Percentiles rank a stretch among this genome's conserved stretches.
These are phyloP conservation scores for Coelastrella sp. DNA, from an alignment of 139 green algal species.

Conservation along the genomic window DNA sequence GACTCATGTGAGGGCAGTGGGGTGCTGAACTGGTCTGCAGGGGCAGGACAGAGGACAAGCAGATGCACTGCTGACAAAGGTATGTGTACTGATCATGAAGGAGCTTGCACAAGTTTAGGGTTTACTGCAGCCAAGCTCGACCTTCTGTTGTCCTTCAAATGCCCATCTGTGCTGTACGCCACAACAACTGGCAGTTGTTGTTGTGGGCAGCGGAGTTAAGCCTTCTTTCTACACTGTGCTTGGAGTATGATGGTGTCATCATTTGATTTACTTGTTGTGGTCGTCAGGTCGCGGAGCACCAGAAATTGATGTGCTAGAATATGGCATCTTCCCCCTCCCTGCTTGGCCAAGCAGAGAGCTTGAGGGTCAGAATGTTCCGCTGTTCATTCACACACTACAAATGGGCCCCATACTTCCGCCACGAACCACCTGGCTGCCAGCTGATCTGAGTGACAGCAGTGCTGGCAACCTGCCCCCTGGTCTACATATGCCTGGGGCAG, in stretches of 20 bases:
- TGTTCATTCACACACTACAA: conserved; percentile 60
- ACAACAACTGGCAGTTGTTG: no score
- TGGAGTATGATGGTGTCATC: no score
- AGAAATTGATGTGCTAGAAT: conserved; percentile 70
- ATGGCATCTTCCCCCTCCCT: conserved; percentile 40
- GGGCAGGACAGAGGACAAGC: conserved; percentile 30
- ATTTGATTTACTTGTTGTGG: no score
- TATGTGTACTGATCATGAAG: not conserved
- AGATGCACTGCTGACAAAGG: not conserved
- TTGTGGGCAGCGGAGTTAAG: no score
- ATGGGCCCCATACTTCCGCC: conserved; percentile 59
- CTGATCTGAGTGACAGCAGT: not conserved
- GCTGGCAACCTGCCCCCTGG: not conserved
- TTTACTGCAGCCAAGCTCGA: no score
- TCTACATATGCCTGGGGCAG: not conserved
- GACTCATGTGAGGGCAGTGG: conserved; percentile 53
- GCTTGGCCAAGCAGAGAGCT: not conserved
- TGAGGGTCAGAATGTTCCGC: not conserved
- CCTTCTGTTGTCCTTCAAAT: no score
- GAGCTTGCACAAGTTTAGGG: no score
- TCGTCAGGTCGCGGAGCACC: conserved; percentile 56
- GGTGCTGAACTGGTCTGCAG: conserved; percentile 35
- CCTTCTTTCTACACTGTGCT: no score
- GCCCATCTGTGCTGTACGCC: no score
- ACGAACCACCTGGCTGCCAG: conserved; percentile 5